These are phyloP conservation scores for Camelina laxa DNA, from an alignment of 345 rosid species.

Conservation along the genomic window DNA sequence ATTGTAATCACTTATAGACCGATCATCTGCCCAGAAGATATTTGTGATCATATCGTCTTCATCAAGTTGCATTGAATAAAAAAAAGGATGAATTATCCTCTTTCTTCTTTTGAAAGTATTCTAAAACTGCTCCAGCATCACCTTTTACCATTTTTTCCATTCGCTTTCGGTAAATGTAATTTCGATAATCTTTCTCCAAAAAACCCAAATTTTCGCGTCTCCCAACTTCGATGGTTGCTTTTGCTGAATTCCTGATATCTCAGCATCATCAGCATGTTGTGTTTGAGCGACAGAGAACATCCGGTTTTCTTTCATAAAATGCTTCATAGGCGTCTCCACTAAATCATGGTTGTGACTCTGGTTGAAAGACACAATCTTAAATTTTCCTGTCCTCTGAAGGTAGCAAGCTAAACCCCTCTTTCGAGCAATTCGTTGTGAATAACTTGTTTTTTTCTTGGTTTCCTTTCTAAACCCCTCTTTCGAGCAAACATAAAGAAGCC, in stretches of 20 bases:
- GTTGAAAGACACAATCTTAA: neutral
- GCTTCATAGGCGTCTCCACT: slow-evolving; percentile 5
- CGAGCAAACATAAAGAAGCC: slow-evolving; percentile 8
- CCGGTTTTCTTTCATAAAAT: neutral
- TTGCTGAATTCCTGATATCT: slow-evolving; percentile 10
- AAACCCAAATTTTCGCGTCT: neutral
- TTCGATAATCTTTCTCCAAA: slow-evolving; percentile 4
- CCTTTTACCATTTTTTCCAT: neutral
- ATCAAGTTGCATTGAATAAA: no score
- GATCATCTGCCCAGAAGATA: no score
- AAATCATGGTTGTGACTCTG: slow-evolving; percentile 18
- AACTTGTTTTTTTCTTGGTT: neutral
- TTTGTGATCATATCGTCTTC: no score
- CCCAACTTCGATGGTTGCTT: neutral
- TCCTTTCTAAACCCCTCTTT: neutral
- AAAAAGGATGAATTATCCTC: neutral
- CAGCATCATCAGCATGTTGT: slow-evolving; percentile 13
- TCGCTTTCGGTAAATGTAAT: neutral
- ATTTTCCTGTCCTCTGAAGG: neutral
- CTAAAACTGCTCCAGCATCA: neutral
- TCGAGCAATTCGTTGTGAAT: neutral
- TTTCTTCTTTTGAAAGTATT: neutral
- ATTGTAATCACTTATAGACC: no score
- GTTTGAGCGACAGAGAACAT: neutral
- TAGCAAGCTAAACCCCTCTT: slow-evolving; percentile 20